Evolutionary conservation across 2,329 filamentous ascomycete genomes (phyloP).

Genomic region (Colletotrichum somersetense): DNA sequence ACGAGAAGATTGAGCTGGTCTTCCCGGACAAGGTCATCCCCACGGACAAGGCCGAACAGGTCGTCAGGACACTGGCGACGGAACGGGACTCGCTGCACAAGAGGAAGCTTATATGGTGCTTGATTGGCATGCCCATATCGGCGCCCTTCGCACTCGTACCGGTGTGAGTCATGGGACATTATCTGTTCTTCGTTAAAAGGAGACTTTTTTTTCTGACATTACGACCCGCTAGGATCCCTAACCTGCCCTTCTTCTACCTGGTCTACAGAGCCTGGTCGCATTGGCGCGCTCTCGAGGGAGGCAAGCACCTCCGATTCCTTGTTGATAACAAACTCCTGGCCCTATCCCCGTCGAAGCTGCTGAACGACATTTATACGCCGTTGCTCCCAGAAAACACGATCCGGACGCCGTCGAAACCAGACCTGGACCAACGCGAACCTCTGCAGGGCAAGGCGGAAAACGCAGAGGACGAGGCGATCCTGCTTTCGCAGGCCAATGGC

Average conservation of each 20-base stretch:
- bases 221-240: conserved; percentile 75
- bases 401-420: conserved; percentile 48
- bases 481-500: conserved; percentile 66
- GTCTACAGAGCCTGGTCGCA: conserved; percentile 92
- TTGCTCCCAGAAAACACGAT: conserved; percentile 54
- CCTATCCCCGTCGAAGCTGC: conserved; percentile 72
- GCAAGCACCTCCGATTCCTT: conserved; percentile 86
- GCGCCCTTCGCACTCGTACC: conserved; percentile 87
- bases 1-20: conserved; percentile 77
- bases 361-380: conserved; percentile 80
- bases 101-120: conserved; percentile 82
- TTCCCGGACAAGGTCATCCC: conserved; percentile 81
- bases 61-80: conserved; percentile 79
- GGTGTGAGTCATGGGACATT: conserved; percentile 69
- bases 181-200: neutral
- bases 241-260: conserved; percentile 97
- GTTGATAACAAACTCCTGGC: conserved; percentile 78
- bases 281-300: conserved; percentile 87
- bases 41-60: conserved; percentile 69
- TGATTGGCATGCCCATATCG: conserved; percentile 85
- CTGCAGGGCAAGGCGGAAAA: conserved; percentile 44
- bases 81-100: conserved; percentile 85
- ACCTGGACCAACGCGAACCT: conserved; percentile 39
- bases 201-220: conserved; percentile 7
- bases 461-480: conserved; percentile 50